These are phyloP conservation scores for Hanseniaspora singularis DNA, from an alignment of 805 yeast species.

Conservation along the genomic window DNA sequence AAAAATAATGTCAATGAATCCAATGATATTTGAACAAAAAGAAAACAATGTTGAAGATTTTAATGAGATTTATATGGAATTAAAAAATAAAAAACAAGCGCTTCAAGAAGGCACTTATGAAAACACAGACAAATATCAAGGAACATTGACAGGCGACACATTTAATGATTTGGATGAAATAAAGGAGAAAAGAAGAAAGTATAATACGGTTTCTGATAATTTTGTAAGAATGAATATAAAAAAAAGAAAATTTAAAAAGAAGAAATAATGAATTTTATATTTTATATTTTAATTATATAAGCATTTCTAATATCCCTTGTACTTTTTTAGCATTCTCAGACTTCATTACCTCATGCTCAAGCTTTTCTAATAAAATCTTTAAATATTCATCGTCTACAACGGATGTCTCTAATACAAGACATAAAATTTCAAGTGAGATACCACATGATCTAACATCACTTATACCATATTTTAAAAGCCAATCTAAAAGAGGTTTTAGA, in stretches of 20 bases:
- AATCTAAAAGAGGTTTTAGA: constrained; percentile 72
- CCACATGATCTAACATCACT: constrained; percentile 63
- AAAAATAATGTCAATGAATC: constrained; percentile 5
- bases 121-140: constrained; percentile 2
- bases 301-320: constrained; percentile 84
- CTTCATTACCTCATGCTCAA: constrained; percentile 57
- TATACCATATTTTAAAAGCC: constrained; percentile 61
- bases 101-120: constrained; percentile 24
- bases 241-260: constrained; percentile 25
- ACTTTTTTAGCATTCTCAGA: constrained; percentile 81
- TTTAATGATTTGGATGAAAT: background rate
- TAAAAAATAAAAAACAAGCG: background rate
- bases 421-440: constrained; percentile 58
- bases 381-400: constrained; percentile 67
- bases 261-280: background rate
- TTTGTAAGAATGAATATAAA: constrained; percentile 44
- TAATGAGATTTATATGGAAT: constrained; percentile 4
- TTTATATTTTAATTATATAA: constrained; percentile 32
- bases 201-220: constrained; percentile 34
- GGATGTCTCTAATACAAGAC: constrained; percentile 63
- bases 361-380: constrained; percentile 44
- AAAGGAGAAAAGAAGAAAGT: constrained; percentile 23
- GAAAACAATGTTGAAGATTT: constrained; percentile 1
- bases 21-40: background rate
- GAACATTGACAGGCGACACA: constrained; percentile 16